These are phyloP conservation scores for Coemansia sp. DNA, from an alignment of 192 early-diverging fungal genomes.

Conservation along the genomic window DNA sequence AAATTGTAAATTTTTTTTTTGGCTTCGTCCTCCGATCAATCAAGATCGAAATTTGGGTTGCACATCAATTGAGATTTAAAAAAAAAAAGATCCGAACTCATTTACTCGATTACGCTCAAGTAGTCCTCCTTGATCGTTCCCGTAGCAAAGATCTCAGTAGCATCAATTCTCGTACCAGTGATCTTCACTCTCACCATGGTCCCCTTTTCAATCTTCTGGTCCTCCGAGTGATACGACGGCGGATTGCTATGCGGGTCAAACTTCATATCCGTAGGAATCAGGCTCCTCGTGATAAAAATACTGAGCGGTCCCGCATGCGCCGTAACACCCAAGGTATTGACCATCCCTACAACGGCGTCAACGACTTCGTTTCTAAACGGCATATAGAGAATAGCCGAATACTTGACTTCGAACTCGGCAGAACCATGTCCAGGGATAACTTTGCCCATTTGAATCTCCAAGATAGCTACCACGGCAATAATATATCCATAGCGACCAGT, in stretches of 20 bases:
- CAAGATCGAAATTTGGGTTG: background rate
- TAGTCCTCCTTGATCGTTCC: conserved; percentile 99
- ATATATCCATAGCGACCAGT: conserved; percentile 93
- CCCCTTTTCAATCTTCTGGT: conserved; percentile 84
- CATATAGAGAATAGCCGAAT: conserved; percentile 96
- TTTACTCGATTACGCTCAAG: conserved; percentile 72
- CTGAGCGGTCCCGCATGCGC: conserved; percentile 92
- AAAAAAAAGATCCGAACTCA: background rate
- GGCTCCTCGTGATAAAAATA: conserved; percentile 84
- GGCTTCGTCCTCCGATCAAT: background rate
- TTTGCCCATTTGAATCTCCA: conserved; percentile 81
- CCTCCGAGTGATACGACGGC: conserved; percentile 79
- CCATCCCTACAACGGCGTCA: conserved; percentile 85
- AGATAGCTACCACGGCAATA: conserved; percentile 81
- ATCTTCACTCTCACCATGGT: conserved; percentile 85
- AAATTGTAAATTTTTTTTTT: background rate
- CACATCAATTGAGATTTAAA: background rate
- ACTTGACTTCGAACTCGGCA: conserved; percentile 89
- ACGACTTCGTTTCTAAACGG: conserved; percentile 97
- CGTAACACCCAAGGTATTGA: conserved; percentile 96
- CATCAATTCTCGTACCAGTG: conserved; percentile 86
- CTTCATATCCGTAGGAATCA: conserved; percentile 87
- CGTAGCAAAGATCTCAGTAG: conserved; percentile 92
- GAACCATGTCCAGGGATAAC: conserved; percentile 74
- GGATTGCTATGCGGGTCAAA: conserved; percentile 90